These are phyloP conservation scores for Alternaria burnsii DNA, from an alignment of 2,329 filamentous ascomycete species.

Conservation along the genomic window DNA sequence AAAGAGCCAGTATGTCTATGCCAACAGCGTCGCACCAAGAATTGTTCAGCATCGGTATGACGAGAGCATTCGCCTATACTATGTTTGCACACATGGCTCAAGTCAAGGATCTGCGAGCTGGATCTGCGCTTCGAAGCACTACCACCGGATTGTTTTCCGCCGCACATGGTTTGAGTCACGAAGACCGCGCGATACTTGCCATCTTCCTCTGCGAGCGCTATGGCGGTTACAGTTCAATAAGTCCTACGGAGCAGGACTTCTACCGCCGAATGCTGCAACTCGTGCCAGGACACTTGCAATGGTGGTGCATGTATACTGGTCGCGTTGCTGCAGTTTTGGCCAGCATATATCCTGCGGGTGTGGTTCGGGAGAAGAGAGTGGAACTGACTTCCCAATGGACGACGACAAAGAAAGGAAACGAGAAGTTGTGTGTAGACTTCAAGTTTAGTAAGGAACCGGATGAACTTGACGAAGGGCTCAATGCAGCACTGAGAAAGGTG, in stretches of 20 bases:
- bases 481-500: slow-evolving; percentile 41
- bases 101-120: slow-evolving; percentile 60
- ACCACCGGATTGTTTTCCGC: slow-evolving; percentile 72
- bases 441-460: slow-evolving; percentile 34
- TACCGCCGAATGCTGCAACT: slow-evolving; percentile 63
- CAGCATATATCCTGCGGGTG: slow-evolving; percentile 68
- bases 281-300: slow-evolving; percentile 63
- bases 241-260: slow-evolving; percentile 65
- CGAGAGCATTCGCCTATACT: slow-evolving; percentile 67
- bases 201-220: slow-evolving; percentile 78
- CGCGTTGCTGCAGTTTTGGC: slow-evolving; percentile 66
- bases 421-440: slow-evolving; percentile 43
- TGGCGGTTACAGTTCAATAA: slow-evolving; percentile 66
- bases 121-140: slow-evolving; percentile 75
- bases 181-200: slow-evolving; percentile 74
- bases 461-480: slow-evolving; percentile 45
- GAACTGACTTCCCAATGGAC: slow-evolving; percentile 36
- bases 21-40: slow-evolving; percentile 31
- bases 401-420: slow-evolving; percentile 38
- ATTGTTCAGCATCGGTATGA: slow-evolving; percentile 56
- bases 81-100: slow-evolving; percentile 60
- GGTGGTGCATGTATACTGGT: slow-evolving; percentile 73
- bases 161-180: slow-evolving; percentile 77
- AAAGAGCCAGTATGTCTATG: slow-evolving; percentile 53
- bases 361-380: slow-evolving; percentile 52